Evolutionary conservation across 495 filamentous ascomycete species (phyloP), one percentile per base, ranked within the genome.

Genomic region (Xylaria scruposa): DNA sequence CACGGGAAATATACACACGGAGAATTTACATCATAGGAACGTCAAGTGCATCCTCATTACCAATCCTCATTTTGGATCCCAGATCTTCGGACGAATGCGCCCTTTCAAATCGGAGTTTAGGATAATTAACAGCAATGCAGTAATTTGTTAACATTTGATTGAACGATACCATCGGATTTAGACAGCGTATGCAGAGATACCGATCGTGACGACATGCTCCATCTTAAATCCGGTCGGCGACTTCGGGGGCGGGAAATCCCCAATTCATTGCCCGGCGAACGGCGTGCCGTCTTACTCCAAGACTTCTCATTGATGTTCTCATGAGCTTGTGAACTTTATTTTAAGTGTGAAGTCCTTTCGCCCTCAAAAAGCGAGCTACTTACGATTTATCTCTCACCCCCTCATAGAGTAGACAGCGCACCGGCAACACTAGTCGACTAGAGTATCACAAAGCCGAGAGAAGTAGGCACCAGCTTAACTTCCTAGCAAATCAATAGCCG

Each of bases 251-350:
- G 62, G 62, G 26, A 3, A 24, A 46, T 49, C 62, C 42, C 62
- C 62, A 31, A 65, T 29, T n/a, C 26, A 4, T 15, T 31, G 13
- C 62, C 62, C 62, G 77, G 73, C 13, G 49, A 58, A 12, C 38
- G 19, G 38, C 38, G 7, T 44, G 21, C 36, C 8, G 53, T 31
- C 24, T 3, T 26, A 10, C 53, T 56, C 26, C 26, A 17, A 13
- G 24, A 1, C 24, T 31, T 19, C 26, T 56, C 51, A 26, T 62
- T 42, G 58, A 15, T 2, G 17, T 40, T 12, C 13, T 29, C 10
- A 44, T n/a, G 15, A 46, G 33, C 36, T 40, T 46, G 6, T 3
- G 38, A 21, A 24, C 3, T 44, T 7, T 44, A 0, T 26, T 24
- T 63, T 56, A 9, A 54, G 1, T 26, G 6, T 42, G 4, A 9